Conservation (phyloP, 345 rosid species). For the Atalantia buxifolia region DNA sequence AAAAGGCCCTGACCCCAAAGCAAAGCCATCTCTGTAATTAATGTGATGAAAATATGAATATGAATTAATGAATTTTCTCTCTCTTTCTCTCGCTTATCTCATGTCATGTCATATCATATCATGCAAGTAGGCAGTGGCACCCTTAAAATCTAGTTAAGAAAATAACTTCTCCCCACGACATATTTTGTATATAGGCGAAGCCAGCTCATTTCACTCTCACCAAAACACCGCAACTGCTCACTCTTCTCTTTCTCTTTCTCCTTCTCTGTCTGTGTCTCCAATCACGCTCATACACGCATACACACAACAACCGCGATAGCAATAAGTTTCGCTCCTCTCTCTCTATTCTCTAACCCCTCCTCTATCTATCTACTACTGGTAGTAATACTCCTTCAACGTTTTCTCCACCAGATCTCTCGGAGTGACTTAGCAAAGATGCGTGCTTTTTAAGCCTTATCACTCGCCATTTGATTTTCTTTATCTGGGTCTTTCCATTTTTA, state of each 20-base stretch:
- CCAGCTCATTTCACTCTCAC: slow-evolving; percentile 34
- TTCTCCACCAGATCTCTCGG: slow-evolving; percentile 52
- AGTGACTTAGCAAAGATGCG: slow-evolving; percentile 44
- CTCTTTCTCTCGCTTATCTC: background rate
- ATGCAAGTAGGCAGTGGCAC: slow-evolving; percentile 32
- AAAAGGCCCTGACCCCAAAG: slow-evolving; percentile 27
- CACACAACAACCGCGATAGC: slow-evolving; percentile 19
- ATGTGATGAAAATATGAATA: background rate
- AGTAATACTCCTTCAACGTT: slow-evolving; percentile 24
- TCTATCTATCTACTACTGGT: slow-evolving; percentile 14
- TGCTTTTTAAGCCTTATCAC: slow-evolving; percentile 31
- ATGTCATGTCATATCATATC: slow-evolving; percentile 38
- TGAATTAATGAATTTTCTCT: background rate
- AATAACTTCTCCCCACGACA: slow-evolving; percentile 30
- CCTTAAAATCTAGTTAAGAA: too few species aligned
- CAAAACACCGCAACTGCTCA: slow-evolving; percentile 8
- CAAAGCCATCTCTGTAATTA: background rate
- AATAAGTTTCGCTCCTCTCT: slow-evolving; percentile 21
- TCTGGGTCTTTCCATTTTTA: slow-evolving; percentile 37
- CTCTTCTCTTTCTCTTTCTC: slow-evolving; percentile 18
- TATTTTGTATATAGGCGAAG: slow-evolving; percentile 47
- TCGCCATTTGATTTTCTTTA: slow-evolving; percentile 5
- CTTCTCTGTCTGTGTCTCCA: slow-evolving; percentile 12
- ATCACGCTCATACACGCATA: slow-evolving; percentile 12
- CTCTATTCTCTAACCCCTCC: background rate